phyloP scores from a whole-genome alignment of 495 filamentous ascomycete genomes.

The Astrothelium subdiscretum region DNA sequence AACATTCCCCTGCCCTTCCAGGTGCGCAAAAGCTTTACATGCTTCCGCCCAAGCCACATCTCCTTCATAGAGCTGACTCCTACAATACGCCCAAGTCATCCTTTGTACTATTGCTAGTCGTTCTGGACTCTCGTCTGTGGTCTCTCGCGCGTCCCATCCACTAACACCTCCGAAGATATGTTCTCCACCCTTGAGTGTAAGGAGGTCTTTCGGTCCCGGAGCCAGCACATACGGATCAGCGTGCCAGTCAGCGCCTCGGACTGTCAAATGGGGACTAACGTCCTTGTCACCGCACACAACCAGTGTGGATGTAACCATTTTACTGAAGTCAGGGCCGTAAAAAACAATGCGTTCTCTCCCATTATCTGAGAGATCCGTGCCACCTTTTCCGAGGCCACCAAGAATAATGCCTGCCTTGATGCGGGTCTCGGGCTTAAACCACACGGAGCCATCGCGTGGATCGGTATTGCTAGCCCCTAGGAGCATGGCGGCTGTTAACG shows the following conservation, averaged over 20 bases:
- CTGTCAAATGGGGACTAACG: slow-evolving; percentile 26
- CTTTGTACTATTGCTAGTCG: slow-evolving; percentile 29
- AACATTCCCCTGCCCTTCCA: slow-evolving; percentile 23
- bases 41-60: slow-evolving; percentile 28
- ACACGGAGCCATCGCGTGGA: slow-evolving; percentile 16
- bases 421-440: slow-evolving; percentile 17
- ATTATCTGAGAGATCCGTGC: not conserved
- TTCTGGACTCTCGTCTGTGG: slow-evolving; percentile 31
- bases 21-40: slow-evolving; percentile 19
- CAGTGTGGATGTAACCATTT: slow-evolving; percentile 29
- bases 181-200: slow-evolving; percentile 26
- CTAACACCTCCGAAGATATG: slow-evolving; percentile 33
- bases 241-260: slow-evolving; percentile 31
- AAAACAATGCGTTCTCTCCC: not conserved
- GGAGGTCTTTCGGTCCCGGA: slow-evolving; percentile 29
- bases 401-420: slow-evolving; percentile 34
- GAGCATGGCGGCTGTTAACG: slow-evolving; percentile 26
- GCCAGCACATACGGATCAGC: slow-evolving; percentile 29
- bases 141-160: slow-evolving; percentile 32
- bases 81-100: slow-evolving; percentile 33
- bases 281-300: slow-evolving; percentile 33
- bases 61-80: slow-evolving; percentile 28
- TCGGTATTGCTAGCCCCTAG: slow-evolving; percentile 30
- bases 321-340: slow-evolving; percentile 17
- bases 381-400: not conserved